phyloP scores from a whole-genome alignment of 352 stramenopile species.

The Globisporangium barbulae region DNA sequence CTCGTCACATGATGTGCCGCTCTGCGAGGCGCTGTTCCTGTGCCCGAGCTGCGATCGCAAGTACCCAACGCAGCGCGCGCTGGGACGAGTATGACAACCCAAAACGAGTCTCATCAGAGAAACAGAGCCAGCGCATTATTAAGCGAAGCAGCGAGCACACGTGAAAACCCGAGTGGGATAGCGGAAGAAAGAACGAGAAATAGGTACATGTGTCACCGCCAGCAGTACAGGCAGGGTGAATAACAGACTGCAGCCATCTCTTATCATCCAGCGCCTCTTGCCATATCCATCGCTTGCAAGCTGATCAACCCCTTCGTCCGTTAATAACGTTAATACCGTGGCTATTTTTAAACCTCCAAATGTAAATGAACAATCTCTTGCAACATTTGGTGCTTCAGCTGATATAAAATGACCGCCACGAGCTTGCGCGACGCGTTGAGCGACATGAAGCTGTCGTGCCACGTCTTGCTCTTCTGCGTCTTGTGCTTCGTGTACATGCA shows the following conservation, averaged over 20 bases:
- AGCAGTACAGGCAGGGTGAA: neutral
- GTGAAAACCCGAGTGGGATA: neutral
- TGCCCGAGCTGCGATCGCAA: slow-evolving; percentile 77
- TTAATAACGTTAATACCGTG: too few species aligned
- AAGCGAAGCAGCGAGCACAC: neutral
- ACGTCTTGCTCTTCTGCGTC: slow-evolving; percentile 84
- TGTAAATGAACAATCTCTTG: too few species aligned
- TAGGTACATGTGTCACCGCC: neutral
- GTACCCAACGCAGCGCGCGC: slow-evolving; percentile 76
- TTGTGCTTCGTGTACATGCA: slow-evolving; percentile 90
- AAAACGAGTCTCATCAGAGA: neutral
- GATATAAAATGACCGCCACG: slow-evolving; percentile 11
- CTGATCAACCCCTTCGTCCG: too few species aligned
- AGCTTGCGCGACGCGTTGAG: slow-evolving; percentile 48
- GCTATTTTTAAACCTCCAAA: too few species aligned
- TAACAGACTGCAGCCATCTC: neutral
- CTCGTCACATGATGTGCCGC: slow-evolving; percentile 20
- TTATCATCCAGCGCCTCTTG: neutral
- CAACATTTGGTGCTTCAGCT: too few species aligned
- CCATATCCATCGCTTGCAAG: neutral
- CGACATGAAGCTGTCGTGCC: slow-evolving; percentile 68
- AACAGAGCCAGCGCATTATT: neutral
- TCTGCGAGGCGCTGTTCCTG: slow-evolving; percentile 57
- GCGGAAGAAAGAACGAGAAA: slow-evolving; percentile 4
- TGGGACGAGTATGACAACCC: slow-evolving; percentile 48